phyloP scores from a whole-genome alignment of 2,329 filamentous ascomycete species.

The Venturia pyrina region DNA sequence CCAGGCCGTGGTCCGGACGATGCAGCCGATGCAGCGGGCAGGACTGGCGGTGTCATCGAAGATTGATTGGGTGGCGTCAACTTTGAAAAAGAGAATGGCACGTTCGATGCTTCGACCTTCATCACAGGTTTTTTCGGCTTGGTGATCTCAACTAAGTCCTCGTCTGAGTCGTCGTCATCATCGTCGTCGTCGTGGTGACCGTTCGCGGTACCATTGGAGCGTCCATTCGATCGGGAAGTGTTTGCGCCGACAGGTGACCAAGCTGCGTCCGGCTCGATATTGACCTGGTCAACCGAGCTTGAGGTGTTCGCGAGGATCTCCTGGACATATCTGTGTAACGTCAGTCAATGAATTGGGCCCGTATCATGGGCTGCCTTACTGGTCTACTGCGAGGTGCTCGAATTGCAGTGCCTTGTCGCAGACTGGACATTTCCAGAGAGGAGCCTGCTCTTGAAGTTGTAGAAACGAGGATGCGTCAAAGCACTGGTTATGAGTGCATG shows the following conservation, averaged over 20 bases:
- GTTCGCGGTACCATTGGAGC: background rate
- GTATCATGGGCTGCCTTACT: slow-evolving; percentile 44
- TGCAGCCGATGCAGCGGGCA: background rate
- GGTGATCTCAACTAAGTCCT: slow-evolving; percentile 36
- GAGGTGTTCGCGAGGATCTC: slow-evolving; percentile 73
- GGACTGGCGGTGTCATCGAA: slow-evolving; percentile 20
- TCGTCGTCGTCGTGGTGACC: background rate
- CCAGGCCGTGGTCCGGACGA: slow-evolving; percentile 15
- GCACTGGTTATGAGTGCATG: slow-evolving; percentile 85
- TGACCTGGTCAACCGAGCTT: slow-evolving; percentile 68
- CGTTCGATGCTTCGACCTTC: slow-evolving; percentile 29
- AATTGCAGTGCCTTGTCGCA: slow-evolving; percentile 79
- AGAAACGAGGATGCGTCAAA: slow-evolving; percentile 91
- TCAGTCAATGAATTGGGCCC: slow-evolving; percentile 14
- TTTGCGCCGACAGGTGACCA: slow-evolving; percentile 49
- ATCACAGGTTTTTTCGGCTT: slow-evolving; percentile 25
- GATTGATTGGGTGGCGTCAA: slow-evolving; percentile 30
- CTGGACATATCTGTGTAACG: slow-evolving; percentile 58
- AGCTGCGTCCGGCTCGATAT: slow-evolving; percentile 74
- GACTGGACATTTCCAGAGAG: slow-evolving; percentile 92
- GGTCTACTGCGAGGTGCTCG: slow-evolving; percentile 75
- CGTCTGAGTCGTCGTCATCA: slow-evolving; percentile 24
- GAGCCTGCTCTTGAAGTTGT: slow-evolving; percentile 88
- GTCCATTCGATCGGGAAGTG: slow-evolving; percentile 19
- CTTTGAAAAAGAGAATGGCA: slow-evolving; percentile 28